phyloP scores from a whole-genome alignment of 202 grass and related monocot species.

The Zoysia matrella region DNA sequence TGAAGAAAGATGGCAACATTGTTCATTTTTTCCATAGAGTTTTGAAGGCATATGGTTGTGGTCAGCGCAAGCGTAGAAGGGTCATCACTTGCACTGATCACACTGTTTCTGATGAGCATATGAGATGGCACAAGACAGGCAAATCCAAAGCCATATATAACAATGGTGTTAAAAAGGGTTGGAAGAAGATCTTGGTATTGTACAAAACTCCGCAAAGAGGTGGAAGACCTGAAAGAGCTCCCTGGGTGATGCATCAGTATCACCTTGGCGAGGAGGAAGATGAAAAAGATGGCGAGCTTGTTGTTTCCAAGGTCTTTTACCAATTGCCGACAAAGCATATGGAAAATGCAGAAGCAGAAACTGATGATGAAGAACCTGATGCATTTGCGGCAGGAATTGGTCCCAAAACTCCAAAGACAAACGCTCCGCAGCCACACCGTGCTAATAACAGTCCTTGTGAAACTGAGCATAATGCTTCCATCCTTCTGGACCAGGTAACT shows the following conservation, averaged over 20 bases:
- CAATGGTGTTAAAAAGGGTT: conserved; percentile 73
- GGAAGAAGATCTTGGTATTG: conserved; percentile 97
- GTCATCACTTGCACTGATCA: conserved; percentile 42
- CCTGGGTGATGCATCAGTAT: conserved; percentile 97
- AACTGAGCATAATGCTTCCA: conserved; percentile 44
- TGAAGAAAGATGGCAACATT: conserved; percentile 76
- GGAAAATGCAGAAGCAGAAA: conserved; percentile 52
- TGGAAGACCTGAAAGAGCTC: conserved; percentile 67
- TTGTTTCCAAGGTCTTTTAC: conserved; percentile 81
- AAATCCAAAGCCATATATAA: conserved; percentile 69
- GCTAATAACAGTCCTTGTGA: conserved; percentile 54
- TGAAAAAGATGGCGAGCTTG: conserved; percentile 71
- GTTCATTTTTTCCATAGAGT: conserved; percentile 83
- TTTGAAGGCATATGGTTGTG: conserved; percentile 80
- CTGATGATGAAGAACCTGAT: conserved; percentile 38
- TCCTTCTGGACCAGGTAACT: conserved; percentile 56
- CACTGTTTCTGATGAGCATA: conserved; percentile 50
- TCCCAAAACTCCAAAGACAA: conserved; percentile 85
- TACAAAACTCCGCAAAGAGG: conserved; percentile 64
- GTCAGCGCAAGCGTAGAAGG: conserved; percentile 77
- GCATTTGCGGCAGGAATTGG: conserved; percentile 49
- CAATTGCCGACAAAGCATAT: conserved; percentile 54
- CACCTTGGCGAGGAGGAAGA: conserved; percentile 77
- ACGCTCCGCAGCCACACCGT: conserved; percentile 55
- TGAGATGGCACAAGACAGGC: conserved; percentile 96